These are phyloP conservation scores for Ichthyophthirius multifiliis DNA, from an alignment of 169 alveolate species.

Conservation along the genomic window DNA sequence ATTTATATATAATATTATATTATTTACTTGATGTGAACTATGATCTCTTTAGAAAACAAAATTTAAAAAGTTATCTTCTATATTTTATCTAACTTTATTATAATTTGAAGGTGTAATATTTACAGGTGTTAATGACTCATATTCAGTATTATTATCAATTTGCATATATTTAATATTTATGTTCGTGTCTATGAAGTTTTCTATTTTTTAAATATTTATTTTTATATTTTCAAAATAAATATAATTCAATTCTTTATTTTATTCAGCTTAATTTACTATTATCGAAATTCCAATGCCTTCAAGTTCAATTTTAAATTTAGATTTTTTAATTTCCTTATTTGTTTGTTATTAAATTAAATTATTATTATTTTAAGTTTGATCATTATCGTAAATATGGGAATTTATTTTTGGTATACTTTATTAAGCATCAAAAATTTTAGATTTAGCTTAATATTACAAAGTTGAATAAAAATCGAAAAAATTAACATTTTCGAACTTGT, in stretches of 20 bases:
- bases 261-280: not conserved
- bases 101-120: not conserved
- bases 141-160: conserved; percentile 11
- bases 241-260: conserved; percentile 11
- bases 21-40: not conserved
- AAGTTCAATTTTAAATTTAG: not conserved
- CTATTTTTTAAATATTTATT: not conserved
- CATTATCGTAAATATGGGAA: not conserved
- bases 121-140: conserved; percentile 2
- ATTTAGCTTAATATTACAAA: too few species aligned
- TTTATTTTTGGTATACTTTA: too few species aligned
- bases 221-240: not conserved
- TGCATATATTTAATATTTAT: not conserved
- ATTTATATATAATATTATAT: not conserved
- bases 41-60: not conserved
- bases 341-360: not conserved
- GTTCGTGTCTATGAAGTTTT: not conserved
- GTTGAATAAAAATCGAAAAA: too few species aligned
- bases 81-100: not conserved
- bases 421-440: too few species aligned
- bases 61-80: not conserved
- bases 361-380: not conserved
- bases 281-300: not conserved
- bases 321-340: not conserved
- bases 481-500: too few species aligned